These are phyloP conservation scores for Daldinia loculata DNA, from an alignment of 495 filamentous ascomycete species.

Conservation along the genomic window DNA sequence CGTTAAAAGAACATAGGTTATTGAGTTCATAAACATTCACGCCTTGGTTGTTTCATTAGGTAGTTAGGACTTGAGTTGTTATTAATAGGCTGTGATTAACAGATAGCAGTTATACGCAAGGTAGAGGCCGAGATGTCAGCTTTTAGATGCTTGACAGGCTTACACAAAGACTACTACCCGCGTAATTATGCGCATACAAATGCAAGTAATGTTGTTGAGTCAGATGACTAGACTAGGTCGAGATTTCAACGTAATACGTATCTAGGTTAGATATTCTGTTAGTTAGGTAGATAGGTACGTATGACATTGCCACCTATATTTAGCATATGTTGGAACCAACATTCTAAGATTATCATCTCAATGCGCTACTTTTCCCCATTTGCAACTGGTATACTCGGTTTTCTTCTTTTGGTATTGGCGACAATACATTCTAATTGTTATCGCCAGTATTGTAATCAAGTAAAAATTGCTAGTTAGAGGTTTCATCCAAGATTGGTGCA, in stretches of 20 bases:
- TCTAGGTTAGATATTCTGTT: no score
- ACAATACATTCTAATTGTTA: neutral
- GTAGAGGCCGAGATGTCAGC: constrained; percentile 10
- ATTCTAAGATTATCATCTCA: neutral
- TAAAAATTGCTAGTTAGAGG: neutral
- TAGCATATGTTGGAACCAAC: neutral
- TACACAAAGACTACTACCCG: neutral
- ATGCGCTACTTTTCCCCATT: no score
- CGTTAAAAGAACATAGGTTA: neutral
- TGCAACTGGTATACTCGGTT: neutral
- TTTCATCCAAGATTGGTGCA: neutral
- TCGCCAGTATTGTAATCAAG: neutral
- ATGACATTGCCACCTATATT: neutral
- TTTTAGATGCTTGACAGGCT: constrained; percentile 7
- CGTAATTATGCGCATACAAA: constrained; percentile 6
- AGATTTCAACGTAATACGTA: neutral
- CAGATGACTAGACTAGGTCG: neutral
- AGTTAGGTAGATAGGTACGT: neutral
- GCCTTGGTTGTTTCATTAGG: constrained; percentile 10
- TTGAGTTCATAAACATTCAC: neutral
- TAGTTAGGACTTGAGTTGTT: constrained; percentile 1
- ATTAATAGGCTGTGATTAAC: constrained; percentile 6
- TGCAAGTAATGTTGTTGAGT: constrained; percentile 23
- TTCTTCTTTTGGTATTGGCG: neutral
- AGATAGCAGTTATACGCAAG: neutral